Evolutionary conservation across 768 basidiomycete genomes (phyloP), one percentile per base, ranked within the genome.

Genomic region (Amanita rimosa): DNA sequence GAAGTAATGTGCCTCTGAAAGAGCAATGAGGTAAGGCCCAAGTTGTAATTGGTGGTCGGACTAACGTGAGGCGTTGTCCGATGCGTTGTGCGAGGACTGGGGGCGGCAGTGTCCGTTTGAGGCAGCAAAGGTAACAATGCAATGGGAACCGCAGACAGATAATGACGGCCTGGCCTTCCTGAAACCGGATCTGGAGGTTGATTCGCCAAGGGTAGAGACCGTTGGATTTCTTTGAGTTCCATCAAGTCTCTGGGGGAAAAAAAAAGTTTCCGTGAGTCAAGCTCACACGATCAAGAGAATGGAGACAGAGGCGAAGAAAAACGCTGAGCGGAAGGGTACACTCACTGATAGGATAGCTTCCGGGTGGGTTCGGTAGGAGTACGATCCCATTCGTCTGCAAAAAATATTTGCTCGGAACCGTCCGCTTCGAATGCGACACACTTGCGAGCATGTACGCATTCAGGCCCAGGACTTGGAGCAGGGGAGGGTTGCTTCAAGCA

Each of bases 341-440:
- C 82, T 73, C 59, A 86, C 83, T 79, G 72, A 58, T 85, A 87
- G 2, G 76, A 72, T 54, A 87, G 64, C 51, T 70, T 73, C 27
- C 71, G 70, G 5, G 81, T 73, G 21, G 82, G 78, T 35, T 83
- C 79, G 2, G 73, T 71, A 2, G 85, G 85, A 1, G 82, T 84
- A 13, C 85, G 72, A 60, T 88, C 85, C 85, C 85, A 87, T 49
- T 84, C 83, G 60, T 88, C 85, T 3, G 82, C 85, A 26, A 71
- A 61, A 58, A 74, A 73, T 8, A 87, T 67, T 59, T 84, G 71
- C 51, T 83, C 78, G 10, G 67, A 64, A 46, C 71, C 73, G 2
- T 73, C 66, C 3, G 66, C 67, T 39, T 76, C 73, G 54, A 85
- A 88, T 6, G 73, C 74, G 26, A 88, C 85, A 27, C 71, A 73